phyloP scores from a whole-genome alignment of 2,329 filamentous ascomycete genomes.

The Cordyceps javanica region DNA sequence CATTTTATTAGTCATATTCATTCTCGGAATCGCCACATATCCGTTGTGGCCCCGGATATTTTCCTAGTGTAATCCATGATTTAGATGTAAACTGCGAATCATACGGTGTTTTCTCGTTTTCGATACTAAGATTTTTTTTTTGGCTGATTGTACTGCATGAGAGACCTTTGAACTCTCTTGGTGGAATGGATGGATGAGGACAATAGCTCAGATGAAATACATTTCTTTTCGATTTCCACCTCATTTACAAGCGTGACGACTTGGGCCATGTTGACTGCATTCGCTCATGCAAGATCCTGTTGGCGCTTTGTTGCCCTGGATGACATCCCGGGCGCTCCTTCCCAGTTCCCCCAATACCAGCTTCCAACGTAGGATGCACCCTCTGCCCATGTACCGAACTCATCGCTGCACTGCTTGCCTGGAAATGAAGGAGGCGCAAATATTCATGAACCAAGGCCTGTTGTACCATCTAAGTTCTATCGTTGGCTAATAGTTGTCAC shows the following conservation, averaged over 20 bases:
- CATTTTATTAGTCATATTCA: background rate
- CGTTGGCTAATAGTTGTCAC: background rate
- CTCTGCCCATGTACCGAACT: background rate
- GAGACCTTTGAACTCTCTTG: background rate
- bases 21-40: background rate
- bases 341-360: background rate
- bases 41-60: background rate
- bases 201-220: slow-evolving; percentile 10
- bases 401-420: background rate
- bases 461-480: background rate
- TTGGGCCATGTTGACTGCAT: background rate
- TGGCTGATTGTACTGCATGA: background rate
- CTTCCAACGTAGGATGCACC: no score
- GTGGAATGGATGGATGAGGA: slow-evolving; percentile 4
- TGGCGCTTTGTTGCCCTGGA: background rate
- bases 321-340: background rate
- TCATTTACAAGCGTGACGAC: background rate
- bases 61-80: slow-evolving; percentile 4
- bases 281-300: background rate
- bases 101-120: background rate
- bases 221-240: background rate
- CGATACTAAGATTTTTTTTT: background rate
- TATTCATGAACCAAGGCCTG: background rate
- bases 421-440: background rate
- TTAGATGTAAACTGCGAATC: slow-evolving; percentile 11